A percentile compares a stretch with the other conserved stretches of the same genome.
These are phyloP conservation scores for Spinellus fusiger DNA, from an alignment of 192 early-diverging fungal species.

Conservation along the genomic window DNA sequence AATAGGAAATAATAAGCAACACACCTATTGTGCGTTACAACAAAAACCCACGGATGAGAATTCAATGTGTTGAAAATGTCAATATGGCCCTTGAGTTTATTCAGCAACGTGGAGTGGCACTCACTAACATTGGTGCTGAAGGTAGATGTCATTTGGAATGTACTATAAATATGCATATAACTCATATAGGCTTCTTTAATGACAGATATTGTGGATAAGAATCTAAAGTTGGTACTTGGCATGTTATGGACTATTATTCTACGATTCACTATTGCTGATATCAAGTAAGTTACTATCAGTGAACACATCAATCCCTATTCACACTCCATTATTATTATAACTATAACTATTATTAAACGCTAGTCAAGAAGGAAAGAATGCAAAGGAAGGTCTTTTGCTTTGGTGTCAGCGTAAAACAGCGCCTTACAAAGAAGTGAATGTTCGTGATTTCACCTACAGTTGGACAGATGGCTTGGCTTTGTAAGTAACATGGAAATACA, in stretches of 20 bases:
- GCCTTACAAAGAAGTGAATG: slow-evolving; percentile 82
- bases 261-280: slow-evolving; percentile 93
- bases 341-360: neutral
- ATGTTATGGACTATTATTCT: slow-evolving; percentile 98
- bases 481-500: too few relatives aligned
- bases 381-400: slow-evolving; percentile 92
- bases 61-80: slow-evolving; percentile 94
- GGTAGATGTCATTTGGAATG: slow-evolving; percentile 32
- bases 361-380: slow-evolving; percentile 90
- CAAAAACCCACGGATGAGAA: slow-evolving; percentile 81
- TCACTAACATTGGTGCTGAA: slow-evolving; percentile 97
- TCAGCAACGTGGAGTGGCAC: slow-evolving; percentile 69
- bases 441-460: slow-evolving; percentile 87
- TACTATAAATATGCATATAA: neutral
- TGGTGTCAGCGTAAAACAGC: slow-evolving; percentile 97
- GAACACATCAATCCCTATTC: neutral
- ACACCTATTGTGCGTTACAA: slow-evolving; percentile 82
- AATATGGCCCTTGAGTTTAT: slow-evolving; percentile 95
- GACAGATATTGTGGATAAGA: slow-evolving; percentile 88
- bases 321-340: neutral
- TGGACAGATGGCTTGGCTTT: slow-evolving; percentile 95
- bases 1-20: slow-evolving; percentile 91
- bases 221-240: slow-evolving; percentile 87
- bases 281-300: slow-evolving; percentile 45
- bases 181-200: neutral